Evolutionary conservation across 2,329 filamentous ascomycete genomes (phyloP).

Genomic region (Pseudogymnoascus sp.): DNA sequence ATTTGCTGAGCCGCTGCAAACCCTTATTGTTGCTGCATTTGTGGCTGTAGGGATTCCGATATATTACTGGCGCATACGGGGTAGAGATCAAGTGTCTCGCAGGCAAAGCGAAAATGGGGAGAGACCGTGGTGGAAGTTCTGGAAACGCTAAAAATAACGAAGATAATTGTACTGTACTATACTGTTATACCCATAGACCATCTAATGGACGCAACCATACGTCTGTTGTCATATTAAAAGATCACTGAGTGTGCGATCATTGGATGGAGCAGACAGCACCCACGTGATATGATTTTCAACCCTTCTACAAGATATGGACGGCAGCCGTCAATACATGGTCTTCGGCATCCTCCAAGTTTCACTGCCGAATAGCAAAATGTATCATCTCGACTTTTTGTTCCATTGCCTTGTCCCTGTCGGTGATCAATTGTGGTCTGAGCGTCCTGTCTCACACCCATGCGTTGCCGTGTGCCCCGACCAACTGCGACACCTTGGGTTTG

Average conservation of each 20-base stretch:
- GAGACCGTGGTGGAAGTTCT: constrained; percentile 53
- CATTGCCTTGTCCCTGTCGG: constrained; percentile 1
- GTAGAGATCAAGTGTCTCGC: constrained; percentile 47
- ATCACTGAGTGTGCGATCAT: not conserved
- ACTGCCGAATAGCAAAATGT: not conserved
- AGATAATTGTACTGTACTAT: constrained; percentile 13
- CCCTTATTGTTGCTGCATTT: constrained; percentile 77
- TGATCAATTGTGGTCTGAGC: constrained; percentile 3
- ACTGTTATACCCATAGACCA: constrained; percentile 8
- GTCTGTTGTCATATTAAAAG: constrained; percentile 2
- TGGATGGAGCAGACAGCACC: not conserved
- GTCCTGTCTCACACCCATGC: not conserved
- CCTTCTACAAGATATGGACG: not conserved
- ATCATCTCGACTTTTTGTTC: constrained; percentile 5
- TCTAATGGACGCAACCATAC: not conserved
- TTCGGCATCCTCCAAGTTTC: not conserved
- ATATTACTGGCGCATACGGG: constrained; percentile 78
- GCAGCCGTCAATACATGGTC: not conserved
- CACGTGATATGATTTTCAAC: not conserved
- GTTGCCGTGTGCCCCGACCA: not conserved
- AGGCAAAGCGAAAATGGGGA: constrained; percentile 36
- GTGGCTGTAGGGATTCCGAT: constrained; percentile 77
- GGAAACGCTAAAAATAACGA: constrained; percentile 38
- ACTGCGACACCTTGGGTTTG: not conserved
- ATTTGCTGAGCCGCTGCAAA: constrained; percentile 86